Base-by-base conservation (phyloP, 106 monocot species). In the Posidonia australis region DNA sequence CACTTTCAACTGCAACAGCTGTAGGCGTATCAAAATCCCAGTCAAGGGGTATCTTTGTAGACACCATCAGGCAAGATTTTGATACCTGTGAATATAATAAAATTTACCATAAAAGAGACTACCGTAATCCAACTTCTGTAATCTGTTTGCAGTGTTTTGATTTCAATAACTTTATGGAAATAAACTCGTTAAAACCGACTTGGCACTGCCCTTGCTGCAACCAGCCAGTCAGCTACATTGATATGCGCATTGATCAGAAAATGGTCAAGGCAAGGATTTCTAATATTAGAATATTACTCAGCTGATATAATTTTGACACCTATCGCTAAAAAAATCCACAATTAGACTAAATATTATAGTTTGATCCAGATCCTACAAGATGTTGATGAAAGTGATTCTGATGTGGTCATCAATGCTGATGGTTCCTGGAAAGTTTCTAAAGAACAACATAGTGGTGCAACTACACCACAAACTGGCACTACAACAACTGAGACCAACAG, bases 201-300 rank as follows among this genome's bases (percentile, higher is more conserved):
- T 94, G 93, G 93, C 83, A 86, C 23, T 94, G 93, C 55, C 89
- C 89, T 58, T 81, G 19, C 64, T 94, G 93, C 68, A 81, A 94
- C 69, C 84, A 84, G 49, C 70, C 89, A 36, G 77, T 73, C 73
- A 79, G 83, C 68, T 78, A 30, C 55, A 44, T 72, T 69, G 89
- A 94, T 70, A 47, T 94, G 1, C 75, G 89, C n/a, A 56, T 94
- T 67, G 93, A 94, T 68, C 86, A 74, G 74, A 74, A 78, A 46
- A 86, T 94, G 86, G 83, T 71, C 13, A 88, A 92, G 85, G 88
- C 63, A 67, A 60, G 60, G 21, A 78, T 72, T 75, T 26, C 22
- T 73, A 19, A 5, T 24, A 6, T 44, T 63, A 24, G 42, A n/a
- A n/a, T n/a, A n/a, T n/a, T n/a, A n/a, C n/a, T n/a, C n/a, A n/a